phyloP scores from a whole-genome alignment of 192 early-diverging fungal species.

The Coemansia furcata region DNA sequence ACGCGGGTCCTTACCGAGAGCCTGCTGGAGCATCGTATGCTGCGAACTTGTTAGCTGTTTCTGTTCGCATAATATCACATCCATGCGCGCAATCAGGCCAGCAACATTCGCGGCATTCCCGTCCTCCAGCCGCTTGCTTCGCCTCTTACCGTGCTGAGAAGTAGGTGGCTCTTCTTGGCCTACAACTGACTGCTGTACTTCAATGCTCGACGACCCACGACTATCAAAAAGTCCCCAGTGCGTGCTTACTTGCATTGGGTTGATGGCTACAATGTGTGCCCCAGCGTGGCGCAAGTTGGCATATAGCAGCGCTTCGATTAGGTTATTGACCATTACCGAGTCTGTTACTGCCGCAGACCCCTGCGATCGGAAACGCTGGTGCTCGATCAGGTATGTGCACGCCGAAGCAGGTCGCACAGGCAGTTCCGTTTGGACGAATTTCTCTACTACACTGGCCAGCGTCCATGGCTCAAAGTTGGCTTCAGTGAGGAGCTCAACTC shows the following conservation, averaged over 20 bases:
- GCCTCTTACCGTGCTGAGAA: background rate
- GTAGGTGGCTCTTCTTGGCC: background rate
- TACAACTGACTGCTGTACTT: background rate
- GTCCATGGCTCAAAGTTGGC: constrained; percentile 50
- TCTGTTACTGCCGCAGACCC: constrained; percentile 51
- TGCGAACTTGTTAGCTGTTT: constrained; percentile 20
- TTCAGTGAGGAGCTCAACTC: constrained; percentile 42
- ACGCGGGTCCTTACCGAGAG: constrained; percentile 5
- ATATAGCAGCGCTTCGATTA: constrained; percentile 52
- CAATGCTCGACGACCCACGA: background rate
- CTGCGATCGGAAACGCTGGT: constrained; percentile 54
- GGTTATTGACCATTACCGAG: constrained; percentile 53
- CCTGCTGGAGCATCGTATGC: constrained; percentile 16
- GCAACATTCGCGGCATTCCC: background rate
- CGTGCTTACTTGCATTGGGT: constrained; percentile 34
- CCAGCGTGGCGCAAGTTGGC: constrained; percentile 36
- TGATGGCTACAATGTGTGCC: constrained; percentile 38
- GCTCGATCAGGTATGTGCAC: constrained; percentile 51
- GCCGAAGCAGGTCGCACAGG: constrained; percentile 20
- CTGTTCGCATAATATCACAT: constrained; percentile 12
- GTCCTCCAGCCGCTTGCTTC: background rate
- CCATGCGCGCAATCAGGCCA: constrained; percentile 21
- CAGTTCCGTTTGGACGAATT: constrained; percentile 31
- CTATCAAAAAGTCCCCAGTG: constrained; percentile 28
- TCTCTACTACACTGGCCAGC: constrained; percentile 30